Evolutionary conservation across 192 early-diverging fungal species (phyloP).

Genomic region (Coemansia reversa): DNA sequence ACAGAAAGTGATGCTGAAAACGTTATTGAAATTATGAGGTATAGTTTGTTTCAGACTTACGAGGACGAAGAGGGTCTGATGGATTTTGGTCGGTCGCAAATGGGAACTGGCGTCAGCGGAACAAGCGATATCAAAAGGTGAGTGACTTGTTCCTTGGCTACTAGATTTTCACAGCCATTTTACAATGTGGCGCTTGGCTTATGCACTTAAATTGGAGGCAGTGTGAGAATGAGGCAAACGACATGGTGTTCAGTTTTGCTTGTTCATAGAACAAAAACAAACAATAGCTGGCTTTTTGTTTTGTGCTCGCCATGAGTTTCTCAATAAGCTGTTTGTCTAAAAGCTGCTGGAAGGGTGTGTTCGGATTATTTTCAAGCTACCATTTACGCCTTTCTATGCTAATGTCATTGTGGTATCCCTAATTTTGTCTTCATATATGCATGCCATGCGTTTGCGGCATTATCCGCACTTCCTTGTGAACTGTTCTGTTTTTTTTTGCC

Average conservation of each 20-base stretch:
- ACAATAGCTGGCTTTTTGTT: not conserved
- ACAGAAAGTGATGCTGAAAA: slow-evolving; percentile 71
- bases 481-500: not conserved
- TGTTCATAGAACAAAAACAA: slow-evolving; percentile 5
- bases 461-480: not conserved
- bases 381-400: not conserved
- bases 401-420: not conserved
- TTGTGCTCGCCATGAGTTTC: not conserved
- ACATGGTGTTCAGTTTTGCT: not conserved
- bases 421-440: slow-evolving; percentile 10
- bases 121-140: slow-evolving; percentile 61
- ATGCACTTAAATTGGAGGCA: not conserved
- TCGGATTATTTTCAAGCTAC: not conserved
- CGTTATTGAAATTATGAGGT: slow-evolving; percentile 76
- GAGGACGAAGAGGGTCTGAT: slow-evolving; percentile 58
- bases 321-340: not conserved
- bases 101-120: slow-evolving; percentile 59
- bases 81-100: slow-evolving; percentile 63
- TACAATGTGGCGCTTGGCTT: slow-evolving; percentile 3
- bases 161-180: slow-evolving; percentile 14
- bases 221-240: not conserved
- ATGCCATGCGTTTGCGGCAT: slow-evolving; percentile 1
- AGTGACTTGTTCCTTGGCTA: slow-evolving; percentile 18
- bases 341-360: not conserved
- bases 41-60: slow-evolving; percentile 61